These are phyloP conservation scores for Monilinia fructicola DNA, from an alignment of 2,329 filamentous ascomycete genomes.

Conservation along the genomic window DNA sequence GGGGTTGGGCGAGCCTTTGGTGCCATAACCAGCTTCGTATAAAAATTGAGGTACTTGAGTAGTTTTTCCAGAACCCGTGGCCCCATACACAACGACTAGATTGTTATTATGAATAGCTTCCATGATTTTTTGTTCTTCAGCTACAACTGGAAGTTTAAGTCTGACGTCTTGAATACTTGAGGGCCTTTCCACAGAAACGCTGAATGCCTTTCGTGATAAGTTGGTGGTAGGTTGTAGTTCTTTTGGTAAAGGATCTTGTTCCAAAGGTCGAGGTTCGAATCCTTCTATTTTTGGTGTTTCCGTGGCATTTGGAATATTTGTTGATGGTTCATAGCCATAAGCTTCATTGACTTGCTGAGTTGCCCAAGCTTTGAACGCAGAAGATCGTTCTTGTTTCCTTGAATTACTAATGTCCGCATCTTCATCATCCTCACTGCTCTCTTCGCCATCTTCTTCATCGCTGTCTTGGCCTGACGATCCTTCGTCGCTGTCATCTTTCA, in stretches of 20 bases:
- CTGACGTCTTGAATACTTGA: slow-evolving; percentile 76
- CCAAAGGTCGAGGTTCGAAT: slow-evolving; percentile 66
- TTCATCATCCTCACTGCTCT: slow-evolving; percentile 34
- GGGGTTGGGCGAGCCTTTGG: slow-evolving; percentile 71
- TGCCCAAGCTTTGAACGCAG: slow-evolving; percentile 93
- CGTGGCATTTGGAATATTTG: slow-evolving; percentile 41
- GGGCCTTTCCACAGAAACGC: slow-evolving; percentile 67
- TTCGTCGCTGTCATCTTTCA: slow-evolving; percentile 35
- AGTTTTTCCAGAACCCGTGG: slow-evolving; percentile 95
- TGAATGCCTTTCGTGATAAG: slow-evolving; percentile 69
- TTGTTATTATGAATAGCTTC: slow-evolving; percentile 93
- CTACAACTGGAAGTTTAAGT: slow-evolving; percentile 81
- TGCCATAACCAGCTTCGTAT: slow-evolving; percentile 89
- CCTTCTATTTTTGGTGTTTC: slow-evolving; percentile 55
- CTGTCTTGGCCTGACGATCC: slow-evolving; percentile 23
- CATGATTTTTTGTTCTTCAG: slow-evolving; percentile 97
- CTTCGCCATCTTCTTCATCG: slow-evolving; percentile 30
- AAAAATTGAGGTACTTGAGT: slow-evolving; percentile 97
- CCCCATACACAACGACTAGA: slow-evolving; percentile 87
- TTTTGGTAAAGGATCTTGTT: slow-evolving; percentile 68
- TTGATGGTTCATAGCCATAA: slow-evolving; percentile 60
- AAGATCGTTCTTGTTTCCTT: slow-evolving; percentile 46
- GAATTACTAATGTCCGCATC: slow-evolving; percentile 41
- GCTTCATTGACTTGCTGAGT: slow-evolving; percentile 81
- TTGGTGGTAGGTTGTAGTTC: slow-evolving; percentile 62